Evolutionary conservation across 495 filamentous ascomycete species (phyloP).

Genomic region (Evansstolkia leycettana): DNA sequence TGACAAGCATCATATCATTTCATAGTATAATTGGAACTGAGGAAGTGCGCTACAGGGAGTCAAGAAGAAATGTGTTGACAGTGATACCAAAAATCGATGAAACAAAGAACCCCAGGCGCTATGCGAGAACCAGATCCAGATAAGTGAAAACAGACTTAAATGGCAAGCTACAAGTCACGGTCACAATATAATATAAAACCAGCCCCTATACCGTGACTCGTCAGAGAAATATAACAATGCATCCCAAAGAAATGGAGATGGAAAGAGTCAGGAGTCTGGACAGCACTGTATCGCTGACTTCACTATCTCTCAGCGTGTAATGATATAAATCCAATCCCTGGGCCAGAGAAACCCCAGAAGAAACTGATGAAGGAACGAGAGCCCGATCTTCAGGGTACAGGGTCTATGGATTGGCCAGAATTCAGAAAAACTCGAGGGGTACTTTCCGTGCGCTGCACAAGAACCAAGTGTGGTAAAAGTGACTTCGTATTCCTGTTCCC

Average conservation of each 20-base stretch:
- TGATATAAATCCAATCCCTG: not conserved
- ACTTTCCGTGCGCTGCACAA: slow-evolving; percentile 22
- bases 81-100: slow-evolving; percentile 2
- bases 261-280: too few species aligned
- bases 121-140: slow-evolving; percentile 28
- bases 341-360: not conserved
- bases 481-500: slow-evolving; percentile 9
- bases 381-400: slow-evolving; percentile 19
- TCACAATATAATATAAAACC: not conserved
- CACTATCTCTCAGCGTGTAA: not conserved
- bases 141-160: slow-evolving; percentile 15
- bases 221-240: too few species aligned
- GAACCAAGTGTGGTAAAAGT: slow-evolving; percentile 15
- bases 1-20: too few species aligned
- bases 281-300: not conserved
- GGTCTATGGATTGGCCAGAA: slow-evolving; percentile 10
- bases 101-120: slow-evolving; percentile 26
- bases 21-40: too few species aligned
- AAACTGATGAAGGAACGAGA: slow-evolving; percentile 5
- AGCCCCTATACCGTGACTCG: too few species aligned
- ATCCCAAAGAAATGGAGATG: too few species aligned
- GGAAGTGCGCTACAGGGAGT: not conserved
- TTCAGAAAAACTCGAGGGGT: slow-evolving; percentile 20
- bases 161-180: slow-evolving; percentile 8
- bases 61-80: slow-evolving; percentile 4